Base-by-base conservation (phyloP, 75 land plant genomes). In the Selaginella moellendorffii region DNA sequence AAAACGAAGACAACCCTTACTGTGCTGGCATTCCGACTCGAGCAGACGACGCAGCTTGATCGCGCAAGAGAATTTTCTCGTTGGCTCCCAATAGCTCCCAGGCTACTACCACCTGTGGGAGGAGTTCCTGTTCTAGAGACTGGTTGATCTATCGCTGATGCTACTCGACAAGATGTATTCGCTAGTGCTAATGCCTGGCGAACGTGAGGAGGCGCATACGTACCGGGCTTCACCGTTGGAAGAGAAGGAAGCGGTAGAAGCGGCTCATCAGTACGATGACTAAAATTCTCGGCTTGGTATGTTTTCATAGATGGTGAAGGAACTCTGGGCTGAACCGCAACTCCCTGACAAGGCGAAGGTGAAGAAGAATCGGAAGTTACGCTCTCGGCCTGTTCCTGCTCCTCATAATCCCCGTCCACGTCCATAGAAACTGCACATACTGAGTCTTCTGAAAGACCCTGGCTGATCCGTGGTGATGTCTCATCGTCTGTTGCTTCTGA, bases 141-240 rank as follows among this genome's bases (percentile, higher is more conserved):
- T 5, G 46, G n/a, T n/a, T n/a, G n/a, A n/a, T n/a, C n/a, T 36
- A 5, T 36, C 14, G 46, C 10, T 36, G 46, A 5, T 5, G 46
- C 46, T 5, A 36, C 46, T 36, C 14, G 71, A 5, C 63, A 28
- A 29, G 69, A 25, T 27, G 42, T 21, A 62, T 17, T n/a, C n/a
- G n/a, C 53, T 29, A 31, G 59, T 0, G 64, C 28, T 23, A 24
- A 26, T 10, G 65, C 22, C 27, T 61, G 26, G 14, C 69, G 69
- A 24, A 69, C 23, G 65, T 69, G 71, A 25, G 71, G 71, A 56
- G 71, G 71, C 21, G 71, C 71, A 62, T 69, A 69, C 1, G 71
- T 28, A 30, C 63, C 64, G 9, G 65, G 46, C 27, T 19, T 69
- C 26, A 2, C 5, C 14, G 46, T 36, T 36, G 14, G n/a, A n/a